Evolutionary conservation across 192 early-diverging fungal species (phyloP), one percentile per base, ranked within the genome.

Genomic region (Backusella circina): DNA sequence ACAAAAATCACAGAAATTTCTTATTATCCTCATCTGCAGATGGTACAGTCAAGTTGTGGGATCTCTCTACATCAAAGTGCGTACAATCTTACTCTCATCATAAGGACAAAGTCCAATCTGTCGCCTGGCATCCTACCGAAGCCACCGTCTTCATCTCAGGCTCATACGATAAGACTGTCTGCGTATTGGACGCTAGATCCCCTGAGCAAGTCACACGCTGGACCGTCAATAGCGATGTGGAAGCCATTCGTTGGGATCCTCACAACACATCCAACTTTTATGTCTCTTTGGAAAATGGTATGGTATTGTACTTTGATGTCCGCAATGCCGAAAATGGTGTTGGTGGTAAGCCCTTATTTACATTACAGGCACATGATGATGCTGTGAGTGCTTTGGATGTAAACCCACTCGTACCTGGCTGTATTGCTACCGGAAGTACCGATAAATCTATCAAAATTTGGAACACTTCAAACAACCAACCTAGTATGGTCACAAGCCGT

Each of bases 11-110:
- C 35, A 74, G 88, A 69, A 90, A 90, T 68, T 82, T 90, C 65
- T 84, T 99, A 73, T 93, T 95, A 6, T 95, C 94, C 23, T 94
- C 95, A 13, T 99, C 97, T 21, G 98, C 97, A 37, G 98, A 99
- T 78, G 93, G 90, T 8, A 98, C 97, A 18, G 93, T 99, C 31
- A 99, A 99, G 83, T 88, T 99, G 37, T 99, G 98, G 98, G 98
- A 99, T 76, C 85, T 99, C 75, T 85, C 85, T 23, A 88, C 89
- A 3, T 85, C 83, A 26, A 85, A 84, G 72, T 87, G 93, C 85
- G 91, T 91, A 13, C 88, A 91, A 31, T 95, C 92, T 28, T 98
- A 94, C 82, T 72, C 54, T 9, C 94, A 97, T 82, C 98, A 99
- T 82, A 91, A 79, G 28, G 89, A 92, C 81, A 98, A 98, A 77